Conservation (phyloP, 2,329 filamentous ascomycete species). For the Fusarium irregulare region DNA sequence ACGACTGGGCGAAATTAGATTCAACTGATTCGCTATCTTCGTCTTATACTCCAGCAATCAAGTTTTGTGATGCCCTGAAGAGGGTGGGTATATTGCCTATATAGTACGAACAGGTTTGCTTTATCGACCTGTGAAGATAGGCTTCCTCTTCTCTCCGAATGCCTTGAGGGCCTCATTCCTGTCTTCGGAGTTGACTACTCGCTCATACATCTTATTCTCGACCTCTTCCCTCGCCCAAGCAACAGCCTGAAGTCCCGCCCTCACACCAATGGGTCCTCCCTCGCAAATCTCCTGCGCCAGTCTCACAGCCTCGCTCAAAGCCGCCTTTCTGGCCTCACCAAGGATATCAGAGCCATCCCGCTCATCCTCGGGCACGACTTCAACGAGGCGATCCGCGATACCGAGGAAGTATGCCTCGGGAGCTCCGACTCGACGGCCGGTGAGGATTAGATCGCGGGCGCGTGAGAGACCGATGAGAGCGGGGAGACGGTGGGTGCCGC, state of each 20-base stretch:
- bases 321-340: constrained; percentile 71
- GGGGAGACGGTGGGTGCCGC: constrained; percentile 89
- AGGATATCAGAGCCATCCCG: constrained; percentile 59
- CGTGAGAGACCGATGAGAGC: constrained; percentile 81
- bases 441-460: constrained; percentile 91
- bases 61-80: neutral
- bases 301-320: constrained; percentile 79
- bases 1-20: neutral
- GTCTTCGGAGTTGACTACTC: constrained; percentile 86
- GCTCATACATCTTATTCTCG: constrained; percentile 89
- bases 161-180: constrained; percentile 87
- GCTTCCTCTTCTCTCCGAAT: constrained; percentile 75
- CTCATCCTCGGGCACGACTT: constrained; percentile 72
- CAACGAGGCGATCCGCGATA: constrained; percentile 88
- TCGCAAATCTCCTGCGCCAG: constrained; percentile 89
- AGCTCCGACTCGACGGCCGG: constrained; percentile 84
- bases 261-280: constrained; percentile 85
- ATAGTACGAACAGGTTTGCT: neutral
- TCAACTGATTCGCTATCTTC: neutral
- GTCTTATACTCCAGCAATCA: neutral
- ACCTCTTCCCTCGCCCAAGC: constrained; percentile 76
- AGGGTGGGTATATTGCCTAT: neutral
- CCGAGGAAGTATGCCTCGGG: constrained; percentile 93
- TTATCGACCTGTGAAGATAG: constrained; percentile 67
- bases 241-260: constrained; percentile 83